Base-by-base conservation (phyloP, 768 basidiomycete species). In the Suillus bovinus region DNA sequence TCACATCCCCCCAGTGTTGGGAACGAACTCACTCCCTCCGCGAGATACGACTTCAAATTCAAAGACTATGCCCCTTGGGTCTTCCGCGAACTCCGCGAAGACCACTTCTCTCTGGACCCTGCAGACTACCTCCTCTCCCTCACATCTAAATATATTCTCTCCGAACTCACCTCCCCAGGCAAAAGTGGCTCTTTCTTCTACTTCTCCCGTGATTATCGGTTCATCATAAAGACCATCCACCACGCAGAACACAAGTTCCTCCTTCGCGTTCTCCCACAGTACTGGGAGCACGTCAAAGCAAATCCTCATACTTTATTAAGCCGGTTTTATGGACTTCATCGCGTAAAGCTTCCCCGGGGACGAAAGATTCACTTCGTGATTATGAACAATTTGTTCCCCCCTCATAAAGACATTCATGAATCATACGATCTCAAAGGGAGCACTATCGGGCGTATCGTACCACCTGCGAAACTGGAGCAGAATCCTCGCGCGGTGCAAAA, bases 161-260 rank as follows among this genome's bases (percentile, higher is more conserved):
- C 95, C 44, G 97, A 99, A 72, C 86, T 99, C 34, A 97, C 97
- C 24, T 97, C 95, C 0, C 96, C 97, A 0, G 97, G 97, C 36
- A 99, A 99, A 80, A 96, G 94, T 2, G 97, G 97, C 34, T 96
- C 93, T 16, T 99, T 99, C 79, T 99, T 99, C 82, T 99, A 99
- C 78, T 99, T 98, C 74, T 97, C 95, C 7, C 85, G 95, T 46
- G 96, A 99, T 80, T 99, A 99, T 72, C 90, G 96, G 3, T 99
- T 97, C 81, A 99, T 99, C 79, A 99, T 99, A 86, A 99, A 99
- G 78, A 99, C 96, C 20, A 98, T 99, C 64, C 92, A 87, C 16
- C 94, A 95, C 70, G 83, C 86, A 39, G 97, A 99, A 72, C 95
- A 97, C 82, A 92, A 93, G 74, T 99, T 96, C 75, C 82, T 99